These are phyloP conservation scores for Schizophyllum commune DNA, from an alignment of 1,284 basidiomycete genomes.

Conservation along the genomic window DNA sequence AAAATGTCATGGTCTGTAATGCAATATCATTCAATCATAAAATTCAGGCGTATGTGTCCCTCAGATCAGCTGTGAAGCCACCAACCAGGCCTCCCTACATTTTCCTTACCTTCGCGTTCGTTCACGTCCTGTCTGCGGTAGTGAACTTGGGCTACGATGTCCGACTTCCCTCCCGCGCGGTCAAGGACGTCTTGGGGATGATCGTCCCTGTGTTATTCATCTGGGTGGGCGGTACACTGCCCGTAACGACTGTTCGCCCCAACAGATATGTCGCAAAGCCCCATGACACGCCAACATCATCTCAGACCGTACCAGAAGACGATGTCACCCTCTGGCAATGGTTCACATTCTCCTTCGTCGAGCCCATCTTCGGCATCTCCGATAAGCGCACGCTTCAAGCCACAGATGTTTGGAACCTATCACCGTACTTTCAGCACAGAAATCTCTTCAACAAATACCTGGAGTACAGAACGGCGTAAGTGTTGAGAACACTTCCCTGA, in stretches of 20 bases:
- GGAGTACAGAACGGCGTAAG: conserved; percentile 29
- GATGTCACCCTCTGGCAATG: conserved; percentile 71
- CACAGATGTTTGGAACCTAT: conserved; percentile 66
- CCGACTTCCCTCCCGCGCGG: too few relatives aligned
- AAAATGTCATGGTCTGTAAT: background rate
- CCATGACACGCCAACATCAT: conserved; percentile 31
- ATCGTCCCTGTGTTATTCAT: conserved; percentile 30
- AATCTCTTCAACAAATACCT: conserved; percentile 62
- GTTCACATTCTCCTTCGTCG: conserved; percentile 71
- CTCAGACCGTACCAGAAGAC: conserved; percentile 61
- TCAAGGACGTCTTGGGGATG: background rate
- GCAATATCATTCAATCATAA: background rate
- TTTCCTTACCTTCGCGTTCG: conserved; percentile 36
- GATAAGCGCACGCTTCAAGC: conserved; percentile 52
- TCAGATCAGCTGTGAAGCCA: conserved; percentile 31
- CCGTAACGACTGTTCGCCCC: background rate
- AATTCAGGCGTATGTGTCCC: conserved; percentile 34
- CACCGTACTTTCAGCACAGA: conserved; percentile 63
- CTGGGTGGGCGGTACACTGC: conserved; percentile 33
- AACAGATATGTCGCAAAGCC: background rate
- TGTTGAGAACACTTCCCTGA: background rate
- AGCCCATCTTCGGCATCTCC: conserved; percentile 57
- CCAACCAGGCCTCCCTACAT: conserved; percentile 46
- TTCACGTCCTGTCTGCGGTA: conserved; percentile 15
- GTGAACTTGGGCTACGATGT: too few relatives aligned